Evolutionary conservation across 2,329 filamentous ascomycete species (phyloP).

Genomic region (Acrocalymma vagum): DNA sequence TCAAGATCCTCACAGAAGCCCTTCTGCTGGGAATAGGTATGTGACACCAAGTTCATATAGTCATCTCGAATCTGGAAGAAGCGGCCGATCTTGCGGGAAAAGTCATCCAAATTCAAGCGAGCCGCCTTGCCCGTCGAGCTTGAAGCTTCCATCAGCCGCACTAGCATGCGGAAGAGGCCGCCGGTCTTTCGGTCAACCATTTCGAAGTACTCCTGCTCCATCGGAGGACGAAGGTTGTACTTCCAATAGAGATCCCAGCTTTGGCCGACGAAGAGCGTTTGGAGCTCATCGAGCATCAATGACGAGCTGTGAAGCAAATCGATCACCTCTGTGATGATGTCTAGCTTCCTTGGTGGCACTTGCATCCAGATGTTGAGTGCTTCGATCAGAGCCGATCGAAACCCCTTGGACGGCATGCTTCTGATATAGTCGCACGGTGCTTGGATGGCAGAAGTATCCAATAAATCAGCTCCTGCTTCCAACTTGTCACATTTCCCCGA

Average conservation of each 20-base stretch:
- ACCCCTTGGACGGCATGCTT: constrained; percentile 66
- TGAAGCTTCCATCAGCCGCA: constrained; percentile 72
- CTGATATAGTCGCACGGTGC: constrained; percentile 6
- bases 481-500: no score
- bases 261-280: constrained; percentile 84
- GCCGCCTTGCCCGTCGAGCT: no score
- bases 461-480: no score
- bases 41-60: constrained; percentile 76
- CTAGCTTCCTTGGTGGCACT: constrained; percentile 71
- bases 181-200: constrained; percentile 90
- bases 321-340: constrained; percentile 76
- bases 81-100: no score
- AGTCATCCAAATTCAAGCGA: no score
- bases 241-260: constrained; percentile 87
- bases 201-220: constrained; percentile 83
- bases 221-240: constrained; percentile 61
- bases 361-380: constrained; percentile 80
- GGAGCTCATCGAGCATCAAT: constrained; percentile 74
- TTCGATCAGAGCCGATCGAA: constrained; percentile 76
- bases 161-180: constrained; percentile 79
- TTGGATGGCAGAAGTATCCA: constrained; percentile 2
- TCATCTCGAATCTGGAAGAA: constrained; percentile 90
- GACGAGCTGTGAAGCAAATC: constrained; percentile 84
- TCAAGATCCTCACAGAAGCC: constrained; percentile 91
- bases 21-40: constrained; percentile 79